Evolutionary conservation across 2,329 filamentous ascomycete genomes (phyloP).

Genomic region (Coniochaeta prunicola): DNA sequence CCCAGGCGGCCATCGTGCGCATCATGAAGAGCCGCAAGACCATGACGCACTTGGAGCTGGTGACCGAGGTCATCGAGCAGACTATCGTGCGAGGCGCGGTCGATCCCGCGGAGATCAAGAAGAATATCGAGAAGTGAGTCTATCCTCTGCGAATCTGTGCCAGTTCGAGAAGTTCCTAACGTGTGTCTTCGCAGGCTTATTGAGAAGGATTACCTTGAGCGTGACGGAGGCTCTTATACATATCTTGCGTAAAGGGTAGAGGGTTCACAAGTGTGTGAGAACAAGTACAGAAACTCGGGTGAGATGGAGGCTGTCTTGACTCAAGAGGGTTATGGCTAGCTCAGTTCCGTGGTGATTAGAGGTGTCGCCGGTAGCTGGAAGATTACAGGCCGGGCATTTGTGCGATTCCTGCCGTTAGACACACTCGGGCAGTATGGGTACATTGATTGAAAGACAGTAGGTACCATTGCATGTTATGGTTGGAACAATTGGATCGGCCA

Average conservation of each 20-base stretch:
- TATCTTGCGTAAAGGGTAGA: constrained; percentile 48
- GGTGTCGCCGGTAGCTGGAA: not conserved
- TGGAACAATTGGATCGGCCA: not conserved
- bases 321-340: too few relatives aligned
- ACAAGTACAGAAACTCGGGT: too few relatives aligned
- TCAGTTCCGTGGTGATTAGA: too few relatives aligned
- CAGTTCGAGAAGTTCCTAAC: constrained; percentile 22
- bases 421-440: not conserved
- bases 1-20: constrained; percentile 90
- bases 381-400: not conserved
- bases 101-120: constrained; percentile 84
- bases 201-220: constrained; percentile 88
- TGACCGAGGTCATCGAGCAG: constrained; percentile 86
- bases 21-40: constrained; percentile 94
- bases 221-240: constrained; percentile 62
- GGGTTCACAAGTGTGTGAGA: not conserved
- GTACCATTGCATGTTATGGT: not conserved
- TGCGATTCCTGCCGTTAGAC: not conserved
- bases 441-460: not conserved
- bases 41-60: constrained; percentile 79
- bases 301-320: too few relatives aligned
- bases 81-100: constrained; percentile 82
- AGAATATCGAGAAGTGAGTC: constrained; percentile 86
- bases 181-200: constrained; percentile 55
- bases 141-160: not conserved